Base-by-base conservation (phyloP, 2,329 filamentous ascomycete species). In the Penicillium sp. region DNA sequence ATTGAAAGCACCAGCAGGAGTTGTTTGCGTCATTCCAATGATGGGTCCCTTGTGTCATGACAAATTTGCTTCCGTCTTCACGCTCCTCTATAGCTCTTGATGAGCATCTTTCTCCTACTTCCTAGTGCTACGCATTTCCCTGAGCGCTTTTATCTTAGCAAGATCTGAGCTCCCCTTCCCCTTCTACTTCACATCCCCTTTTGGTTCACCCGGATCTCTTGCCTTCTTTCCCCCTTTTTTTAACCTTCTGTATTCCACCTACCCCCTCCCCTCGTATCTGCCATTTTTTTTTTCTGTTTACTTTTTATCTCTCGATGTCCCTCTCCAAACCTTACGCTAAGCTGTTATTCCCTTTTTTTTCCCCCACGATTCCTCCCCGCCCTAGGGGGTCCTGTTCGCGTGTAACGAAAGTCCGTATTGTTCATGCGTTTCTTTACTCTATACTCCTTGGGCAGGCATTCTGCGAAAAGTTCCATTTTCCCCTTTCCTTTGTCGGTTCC, bases 1-100 rank as follows among this genome's bases (percentile, higher is more conserved):
- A 64, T 63, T 68, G 61, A 67, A 68, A 68, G 65, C 66, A 67
- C 65, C 64, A 63, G 62, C 67, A 67, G 68, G 67, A 70, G 68
- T 69, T 69, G 53, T 42, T 62, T 67, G 66, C 62, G 59, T 64
- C 63, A 62, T 69, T 70, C 53, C 59, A 67, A 65, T 58, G 60
- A 69, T 68, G 66, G 65, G 65, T 68, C 61, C 64, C 62, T 64
- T 64, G 59, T 66, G 57, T 63, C 64, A 61, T 65, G 65, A 67
- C 60, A 61, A 61, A 57, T 64, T 65, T 65, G 59, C 61, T 68
- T 65, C 59, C 54, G 39, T 26, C 37, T 47, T 38, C 8, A 16
- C 39, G 16, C 34, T 29, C 29, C 34, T 64, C 57, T 67, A 66
- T 64, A 65, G 67, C 68, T 69, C 67, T 69, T 67, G 68, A 70